Evolutionary conservation across 805 yeast genomes (phyloP).

Genomic region (Candida loeiensis): DNA sequence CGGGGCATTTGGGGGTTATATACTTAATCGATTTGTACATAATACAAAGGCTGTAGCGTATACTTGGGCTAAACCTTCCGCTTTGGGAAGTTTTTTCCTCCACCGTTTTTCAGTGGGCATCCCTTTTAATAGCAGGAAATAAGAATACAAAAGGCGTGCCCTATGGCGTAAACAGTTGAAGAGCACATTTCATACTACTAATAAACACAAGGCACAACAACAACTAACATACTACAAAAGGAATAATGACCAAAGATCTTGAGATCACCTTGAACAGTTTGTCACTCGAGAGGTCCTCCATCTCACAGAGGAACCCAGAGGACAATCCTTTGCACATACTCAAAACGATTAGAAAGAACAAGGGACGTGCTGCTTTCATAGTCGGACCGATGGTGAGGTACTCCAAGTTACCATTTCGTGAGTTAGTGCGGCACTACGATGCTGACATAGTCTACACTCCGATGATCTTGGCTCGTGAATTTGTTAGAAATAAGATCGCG

Average conservation of each 20-base stretch:
- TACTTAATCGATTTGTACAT: slow-evolving; percentile 2
- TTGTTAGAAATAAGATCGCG: slow-evolving; percentile 79
- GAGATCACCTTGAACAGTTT: background rate
- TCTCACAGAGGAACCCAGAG: slow-evolving; percentile 19
- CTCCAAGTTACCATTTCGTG: slow-evolving; percentile 89
- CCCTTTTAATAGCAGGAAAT: too few relatives aligned
- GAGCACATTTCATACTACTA: too few relatives aligned
- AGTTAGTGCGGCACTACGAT: slow-evolving; percentile 62
- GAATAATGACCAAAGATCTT: slow-evolving; percentile 3
- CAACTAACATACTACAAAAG: too few relatives aligned
- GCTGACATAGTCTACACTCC: slow-evolving; percentile 90
- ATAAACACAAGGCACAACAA: too few relatives aligned
- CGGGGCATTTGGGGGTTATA: slow-evolving; percentile 4
- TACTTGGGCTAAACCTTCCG: slow-evolving; percentile 6
- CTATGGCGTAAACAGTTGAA: too few relatives aligned
- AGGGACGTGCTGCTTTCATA: slow-evolving; percentile 36
- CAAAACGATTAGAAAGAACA: slow-evolving; percentile 17
- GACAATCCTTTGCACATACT: slow-evolving; percentile 36
- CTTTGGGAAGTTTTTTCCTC: slow-evolving; percentile 4
- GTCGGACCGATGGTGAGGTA: slow-evolving; percentile 97
- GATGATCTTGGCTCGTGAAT: slow-evolving; percentile 94
- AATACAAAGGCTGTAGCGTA: too few relatives aligned
- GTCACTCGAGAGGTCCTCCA: background rate
- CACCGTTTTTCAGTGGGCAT: slow-evolving; percentile 2
- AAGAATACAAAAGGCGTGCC: too few relatives aligned